Percentiles rank a stretch among this genome's conserved stretches.
These are phyloP conservation scores for Lagenidium giganteum DNA, from an alignment of 352 stramenopile species.

Conservation along the genomic window DNA sequence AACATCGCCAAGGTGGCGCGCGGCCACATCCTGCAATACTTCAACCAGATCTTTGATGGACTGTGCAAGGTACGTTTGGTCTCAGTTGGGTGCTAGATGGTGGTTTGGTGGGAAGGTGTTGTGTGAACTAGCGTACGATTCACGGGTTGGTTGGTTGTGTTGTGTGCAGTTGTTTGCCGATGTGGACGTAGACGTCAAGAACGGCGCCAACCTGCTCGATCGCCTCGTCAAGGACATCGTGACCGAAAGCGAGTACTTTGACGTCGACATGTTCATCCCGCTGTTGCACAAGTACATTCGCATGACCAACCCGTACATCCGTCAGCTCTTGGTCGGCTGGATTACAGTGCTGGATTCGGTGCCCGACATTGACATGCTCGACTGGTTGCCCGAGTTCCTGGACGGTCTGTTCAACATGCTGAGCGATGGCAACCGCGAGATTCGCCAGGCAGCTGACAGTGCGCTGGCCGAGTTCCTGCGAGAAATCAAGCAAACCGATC, in stretches of 20 bases:
- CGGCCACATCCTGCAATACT: constrained; percentile 92
- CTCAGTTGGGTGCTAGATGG: too few relatives aligned
- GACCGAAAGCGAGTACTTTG: constrained; percentile 97
- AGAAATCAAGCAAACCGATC: constrained; percentile 92
- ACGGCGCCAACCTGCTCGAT: constrained; percentile 87
- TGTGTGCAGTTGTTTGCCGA: constrained; percentile 98
- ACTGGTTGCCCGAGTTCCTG: constrained; percentile 95
- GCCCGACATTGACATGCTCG: constrained; percentile 98
- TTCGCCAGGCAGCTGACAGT: constrained; percentile 91
- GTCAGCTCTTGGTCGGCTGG: constrained; percentile 96
- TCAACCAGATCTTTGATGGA: constrained; percentile 99
- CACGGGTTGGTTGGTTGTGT: too few relatives aligned
- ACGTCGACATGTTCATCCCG: constrained; percentile 98
- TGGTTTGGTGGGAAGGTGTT: too few relatives aligned
- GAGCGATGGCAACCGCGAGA: constrained; percentile 96
- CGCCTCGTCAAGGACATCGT: constrained; percentile 98
- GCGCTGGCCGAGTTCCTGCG: constrained; percentile 91
- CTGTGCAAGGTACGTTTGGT: too few relatives aligned
- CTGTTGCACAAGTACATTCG: constrained; percentile 99
- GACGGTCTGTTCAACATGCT: constrained; percentile 99
- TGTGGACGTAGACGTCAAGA: constrained; percentile 99
- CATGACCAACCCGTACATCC: constrained; percentile 99
- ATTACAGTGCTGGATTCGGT: constrained; percentile 95
- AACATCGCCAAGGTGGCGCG: constrained; percentile 98
- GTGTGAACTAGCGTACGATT: too few relatives aligned